Conservation (phyloP, 768 basidiomycete species). For the Psilocybe subaeruginosa region DNA sequence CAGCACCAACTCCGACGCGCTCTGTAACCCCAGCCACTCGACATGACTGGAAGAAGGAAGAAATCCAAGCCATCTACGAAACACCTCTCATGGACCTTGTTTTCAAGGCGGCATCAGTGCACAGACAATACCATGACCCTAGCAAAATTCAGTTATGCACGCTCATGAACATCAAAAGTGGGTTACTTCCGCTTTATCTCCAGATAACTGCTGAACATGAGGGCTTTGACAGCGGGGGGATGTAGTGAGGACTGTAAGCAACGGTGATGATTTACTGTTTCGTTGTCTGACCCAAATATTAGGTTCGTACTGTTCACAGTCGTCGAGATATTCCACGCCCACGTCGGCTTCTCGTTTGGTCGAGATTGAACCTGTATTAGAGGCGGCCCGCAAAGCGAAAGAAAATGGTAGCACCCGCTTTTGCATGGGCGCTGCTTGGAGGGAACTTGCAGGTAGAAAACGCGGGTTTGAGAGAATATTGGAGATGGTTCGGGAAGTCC, state of each 20-base stretch:
- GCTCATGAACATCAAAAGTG: constrained; percentile 98
- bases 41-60: constrained; percentile 73
- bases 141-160: constrained; percentile 94
- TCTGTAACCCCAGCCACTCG: constrained; percentile 38
- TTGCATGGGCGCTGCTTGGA: constrained; percentile 99
- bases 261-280: neutral
- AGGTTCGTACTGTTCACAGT: constrained; percentile 99
- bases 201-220: constrained; percentile 16
- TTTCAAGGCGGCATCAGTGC: constrained; percentile 82
- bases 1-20: constrained; percentile 30
- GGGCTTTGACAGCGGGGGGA: constrained; percentile 71
- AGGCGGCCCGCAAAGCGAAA: constrained; percentile 92
- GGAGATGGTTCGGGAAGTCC: constrained; percentile 87
- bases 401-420: constrained; percentile 96
- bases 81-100: constrained; percentile 86
- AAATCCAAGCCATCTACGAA: constrained; percentile 88
- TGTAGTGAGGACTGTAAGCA: constrained; percentile 92
- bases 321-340: constrained; percentile 87
- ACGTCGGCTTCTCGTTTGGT: constrained; percentile 89
- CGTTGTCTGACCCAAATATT: constrained; percentile 3
- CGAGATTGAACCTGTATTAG: constrained; percentile 89
- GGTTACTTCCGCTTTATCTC: constrained; percentile 37
- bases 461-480: constrained; percentile 93
- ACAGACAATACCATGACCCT: constrained; percentile 86
- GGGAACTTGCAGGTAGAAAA: constrained; percentile 91